Conservation (phyloP, 2,329 filamentous ascomycete genomes). For the Xylaria sp. region DNA sequence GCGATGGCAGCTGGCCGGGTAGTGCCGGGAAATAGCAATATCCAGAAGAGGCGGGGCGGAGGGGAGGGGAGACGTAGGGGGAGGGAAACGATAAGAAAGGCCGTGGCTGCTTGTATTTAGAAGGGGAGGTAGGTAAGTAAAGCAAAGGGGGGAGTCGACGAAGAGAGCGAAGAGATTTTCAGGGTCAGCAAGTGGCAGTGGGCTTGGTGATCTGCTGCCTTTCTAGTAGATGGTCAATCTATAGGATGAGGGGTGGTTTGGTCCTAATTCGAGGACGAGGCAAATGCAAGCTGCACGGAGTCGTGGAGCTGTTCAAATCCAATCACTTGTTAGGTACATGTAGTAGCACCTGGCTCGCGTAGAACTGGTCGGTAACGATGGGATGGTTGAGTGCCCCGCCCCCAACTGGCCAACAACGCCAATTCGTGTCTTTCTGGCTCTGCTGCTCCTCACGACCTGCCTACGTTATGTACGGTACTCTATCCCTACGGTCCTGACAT, state of each 20-base stretch:
- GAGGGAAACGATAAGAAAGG: background rate
- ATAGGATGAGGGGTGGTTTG: conserved; percentile 6
- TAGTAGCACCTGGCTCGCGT: no score
- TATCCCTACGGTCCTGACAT: no score
- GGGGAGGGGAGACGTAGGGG: no score
- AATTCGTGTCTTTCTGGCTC: no score
- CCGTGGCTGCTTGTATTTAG: background rate
- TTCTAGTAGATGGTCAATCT: background rate
- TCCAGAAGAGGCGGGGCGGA: no score
- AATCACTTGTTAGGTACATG: conserved; percentile 2
- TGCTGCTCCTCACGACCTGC: no score
- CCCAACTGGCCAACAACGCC: conserved; percentile 1
- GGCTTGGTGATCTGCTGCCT: background rate
- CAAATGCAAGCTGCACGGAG: conserved; percentile 28
- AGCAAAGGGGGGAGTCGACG: conserved; percentile 2
- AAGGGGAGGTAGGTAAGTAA: conserved; percentile 5
- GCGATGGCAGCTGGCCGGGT: no score
- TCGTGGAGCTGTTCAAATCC: conserved; percentile 36
- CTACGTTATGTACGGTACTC: no score
- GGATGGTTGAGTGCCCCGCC: no score
- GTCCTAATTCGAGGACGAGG: conserved; percentile 13
- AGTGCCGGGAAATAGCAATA: no score
- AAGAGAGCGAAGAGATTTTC: conserved; percentile 4
- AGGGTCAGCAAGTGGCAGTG: conserved; percentile 2
- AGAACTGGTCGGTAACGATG: no score